Base-by-base conservation (phyloP, 208 protist species). In the Trypanosoma mega region DNA sequence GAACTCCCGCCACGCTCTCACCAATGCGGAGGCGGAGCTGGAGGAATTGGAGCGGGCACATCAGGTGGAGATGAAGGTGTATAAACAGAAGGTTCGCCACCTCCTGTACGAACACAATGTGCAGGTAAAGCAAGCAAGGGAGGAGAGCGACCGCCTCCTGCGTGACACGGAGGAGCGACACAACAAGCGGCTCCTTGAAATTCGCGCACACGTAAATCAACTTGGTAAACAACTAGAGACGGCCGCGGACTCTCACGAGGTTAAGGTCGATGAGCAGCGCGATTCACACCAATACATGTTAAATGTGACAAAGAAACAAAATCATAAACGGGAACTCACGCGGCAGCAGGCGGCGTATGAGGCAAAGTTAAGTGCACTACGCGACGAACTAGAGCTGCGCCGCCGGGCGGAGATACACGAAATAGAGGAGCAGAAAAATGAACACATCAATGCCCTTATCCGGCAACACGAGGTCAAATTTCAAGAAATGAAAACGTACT, bases 51-150 rank as follows among this genome's bases (percentile, higher is more conserved):
- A 98, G 79, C 93, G 97, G 27, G 72, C 76, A 2, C 96, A 98
- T 66, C 92, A 98, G 74, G 88, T 98, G 12, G 93, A 98, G 73
- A 93, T 98, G 80, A 97, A 97, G 77, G 94, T 98, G 63, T 98
- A 98, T 85, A 97, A 99, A 80, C 96, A 99, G 70, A 98, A 98
- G 74, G 92, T 98, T 26, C 93, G 96, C 51, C 94, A 98, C 63
- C 69, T 98, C 16, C 65, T 98, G 1, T 98, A 98, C 62, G 94
- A 98, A 65, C 93, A 98, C 45, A 82, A 92, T 48, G 79, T 96
- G 37, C 73, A 90, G 49, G 77, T 98, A 31, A 87, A 97, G 83
- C 61, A 84, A 33, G 80, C 98, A 37, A 90, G 89, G 67, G 82
- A 94, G 14, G 84, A 92, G 30, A 92, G 91, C 54, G 93, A 98